phyloP scores from a whole-genome alignment of 2,329 filamentous ascomycete species.

The Aspergillus fumigatiaffinis region DNA sequence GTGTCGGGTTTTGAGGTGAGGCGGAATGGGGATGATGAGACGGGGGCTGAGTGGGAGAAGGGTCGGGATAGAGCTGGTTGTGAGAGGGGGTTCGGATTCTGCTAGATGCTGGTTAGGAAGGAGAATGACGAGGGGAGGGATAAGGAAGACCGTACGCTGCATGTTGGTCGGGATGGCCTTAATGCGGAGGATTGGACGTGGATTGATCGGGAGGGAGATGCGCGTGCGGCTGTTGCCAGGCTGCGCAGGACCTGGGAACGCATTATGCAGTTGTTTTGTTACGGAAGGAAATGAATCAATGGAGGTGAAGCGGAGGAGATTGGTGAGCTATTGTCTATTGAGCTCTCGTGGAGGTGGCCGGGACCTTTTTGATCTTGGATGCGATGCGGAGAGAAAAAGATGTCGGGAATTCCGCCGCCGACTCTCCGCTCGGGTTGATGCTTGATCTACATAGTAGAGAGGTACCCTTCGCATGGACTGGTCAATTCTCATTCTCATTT shows the following conservation, averaged over 20 bases:
- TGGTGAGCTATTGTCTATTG: not conserved
- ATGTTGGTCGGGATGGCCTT: not conserved
- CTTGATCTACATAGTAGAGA: not conserved
- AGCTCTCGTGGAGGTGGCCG: not conserved
- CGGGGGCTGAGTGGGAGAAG: slow-evolving; percentile 5
- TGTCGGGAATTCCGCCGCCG: slow-evolving; percentile 2
- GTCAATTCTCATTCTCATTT: not conserved
- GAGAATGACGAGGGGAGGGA: not conserved
- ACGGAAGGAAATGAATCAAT: no score
- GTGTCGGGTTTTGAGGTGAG: slow-evolving; percentile 13
- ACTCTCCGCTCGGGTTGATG: not conserved
- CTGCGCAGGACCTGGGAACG: not conserved
- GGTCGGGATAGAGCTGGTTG: not conserved
- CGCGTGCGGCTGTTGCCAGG: not conserved
- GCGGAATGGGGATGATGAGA: slow-evolving; percentile 13
- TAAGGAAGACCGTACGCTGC: not conserved
- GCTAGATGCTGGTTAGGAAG: not conserved
- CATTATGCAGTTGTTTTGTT: not conserved
- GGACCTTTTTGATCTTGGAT: slow-evolving; percentile 8
- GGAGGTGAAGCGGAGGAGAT: not conserved
- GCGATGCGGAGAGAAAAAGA: slow-evolving; percentile 15
- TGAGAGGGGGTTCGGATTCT: not conserved
- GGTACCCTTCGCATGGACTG: not conserved
- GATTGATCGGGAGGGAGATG: not conserved
- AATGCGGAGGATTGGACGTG: not conserved